Evolutionary conservation across 495 filamentous ascomycete genomes (phyloP).

Genomic region (Xylaria intraflava): DNA sequence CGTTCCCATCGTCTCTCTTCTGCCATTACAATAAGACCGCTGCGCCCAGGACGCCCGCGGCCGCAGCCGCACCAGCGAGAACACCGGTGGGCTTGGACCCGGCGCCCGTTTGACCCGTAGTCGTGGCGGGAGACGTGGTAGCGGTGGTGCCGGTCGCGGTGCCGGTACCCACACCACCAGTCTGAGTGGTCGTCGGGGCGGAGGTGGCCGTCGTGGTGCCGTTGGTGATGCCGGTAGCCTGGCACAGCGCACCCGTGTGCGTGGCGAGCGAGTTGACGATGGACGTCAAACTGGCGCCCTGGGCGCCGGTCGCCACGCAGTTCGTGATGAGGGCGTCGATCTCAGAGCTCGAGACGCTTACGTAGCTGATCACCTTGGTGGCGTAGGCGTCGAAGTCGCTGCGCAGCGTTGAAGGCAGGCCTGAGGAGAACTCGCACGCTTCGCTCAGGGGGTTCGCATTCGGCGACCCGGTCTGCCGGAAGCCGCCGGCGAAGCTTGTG

Average conservation of each 20-base stretch:
- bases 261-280: conserved; percentile 1
- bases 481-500: conserved; percentile 1
- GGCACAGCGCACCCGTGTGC: conserved; percentile 2
- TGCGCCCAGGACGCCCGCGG: conserved; percentile 13
- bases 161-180: not conserved
- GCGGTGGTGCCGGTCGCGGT: not conserved
- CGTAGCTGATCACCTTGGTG: conserved; percentile 11
- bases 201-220: not conserved
- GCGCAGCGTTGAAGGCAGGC: conserved; percentile 8
- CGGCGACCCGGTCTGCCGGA: not conserved
- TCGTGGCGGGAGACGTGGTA: not conserved
- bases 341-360: conserved; percentile 4
- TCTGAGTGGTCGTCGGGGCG: not conserved
- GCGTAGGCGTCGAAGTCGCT: conserved; percentile 13
- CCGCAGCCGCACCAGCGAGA: conserved; percentile 9
- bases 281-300: not conserved
- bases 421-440: conserved; percentile 10
- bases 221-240: not conserved
- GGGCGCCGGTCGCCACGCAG: conserved; percentile 5
- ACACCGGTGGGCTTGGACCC: conserved; percentile 11
- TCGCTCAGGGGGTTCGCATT: conserved; percentile 1
- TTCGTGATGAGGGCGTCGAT: conserved; percentile 13
- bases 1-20: not conserved
- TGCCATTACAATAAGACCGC: conserved; percentile 12
- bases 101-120: not conserved